Percentiles rank a stretch among this genome's conserved stretches.
Conservation (phyloP, 495 filamentous ascomycete species). For the Cercophora newfieldiana region DNA sequence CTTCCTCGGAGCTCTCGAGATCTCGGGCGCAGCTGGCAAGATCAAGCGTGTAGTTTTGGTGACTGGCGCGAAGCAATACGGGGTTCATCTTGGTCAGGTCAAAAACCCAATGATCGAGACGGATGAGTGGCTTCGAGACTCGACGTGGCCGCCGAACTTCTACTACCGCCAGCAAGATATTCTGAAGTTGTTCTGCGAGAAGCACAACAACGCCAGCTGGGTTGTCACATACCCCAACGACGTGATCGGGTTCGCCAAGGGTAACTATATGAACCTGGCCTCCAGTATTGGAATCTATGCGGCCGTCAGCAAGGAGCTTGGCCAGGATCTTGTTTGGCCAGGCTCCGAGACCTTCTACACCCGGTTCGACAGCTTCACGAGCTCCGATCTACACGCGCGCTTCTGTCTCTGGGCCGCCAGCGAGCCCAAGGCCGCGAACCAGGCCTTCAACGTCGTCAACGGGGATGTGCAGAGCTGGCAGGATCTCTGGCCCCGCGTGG, state of each 20-base stretch:
- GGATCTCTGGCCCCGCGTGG: slow-evolving; percentile 56
- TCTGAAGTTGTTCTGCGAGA: slow-evolving; percentile 37
- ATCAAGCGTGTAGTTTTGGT: slow-evolving; percentile 55
- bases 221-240: slow-evolving; percentile 57
- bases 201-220: slow-evolving; percentile 38
- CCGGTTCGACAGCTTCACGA: slow-evolving; percentile 54
- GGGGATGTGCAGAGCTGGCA: slow-evolving; percentile 57
- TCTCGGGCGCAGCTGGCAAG: slow-evolving; percentile 41
- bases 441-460: slow-evolving; percentile 59
- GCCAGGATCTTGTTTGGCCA: slow-evolving; percentile 48
- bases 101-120: slow-evolving; percentile 51
- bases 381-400: slow-evolving; percentile 48
- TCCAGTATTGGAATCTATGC: slow-evolving; percentile 52
- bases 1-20: slow-evolving; percentile 51
- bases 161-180: slow-evolving; percentile 51
- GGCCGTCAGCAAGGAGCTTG: slow-evolving; percentile 49
- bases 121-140: slow-evolving; percentile 33
- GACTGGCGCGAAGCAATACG: slow-evolving; percentile 58
- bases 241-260: slow-evolving; percentile 48
- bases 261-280: slow-evolving; percentile 61
- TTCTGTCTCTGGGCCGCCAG: slow-evolving; percentile 57
- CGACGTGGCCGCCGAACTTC: slow-evolving; percentile 45
- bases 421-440: slow-evolving; percentile 43
- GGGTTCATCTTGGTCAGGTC: slow-evolving; percentile 56
- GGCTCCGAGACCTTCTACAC: slow-evolving; percentile 51